Evolutionary conservation across 352 stramenopile genomes (phyloP).

Genomic region (Aphanomyces astaci): DNA sequence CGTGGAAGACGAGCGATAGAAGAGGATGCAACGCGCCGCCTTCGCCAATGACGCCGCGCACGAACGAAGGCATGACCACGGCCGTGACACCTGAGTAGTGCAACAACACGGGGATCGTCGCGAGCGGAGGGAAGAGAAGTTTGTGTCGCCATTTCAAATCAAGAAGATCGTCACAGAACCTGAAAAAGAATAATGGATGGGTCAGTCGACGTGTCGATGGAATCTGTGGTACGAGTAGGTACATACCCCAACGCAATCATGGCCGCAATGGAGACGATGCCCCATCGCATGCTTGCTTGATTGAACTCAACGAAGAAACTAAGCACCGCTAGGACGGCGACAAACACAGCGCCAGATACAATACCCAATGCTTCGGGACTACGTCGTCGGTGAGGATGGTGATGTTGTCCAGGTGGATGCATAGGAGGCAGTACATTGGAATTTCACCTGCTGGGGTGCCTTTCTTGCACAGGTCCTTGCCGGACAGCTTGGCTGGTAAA

Average conservation of each 20-base stretch:
- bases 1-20: conserved; percentile 43
- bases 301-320: conserved; percentile 56
- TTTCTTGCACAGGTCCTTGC: conserved; percentile 91
- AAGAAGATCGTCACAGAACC: conserved; percentile 92
- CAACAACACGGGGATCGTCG: conserved; percentile 93
- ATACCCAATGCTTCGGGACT: conserved; percentile 85
- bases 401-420: not conserved
- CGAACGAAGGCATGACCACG: conserved; percentile 88
- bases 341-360: conserved; percentile 79
- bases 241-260: conserved; percentile 89
- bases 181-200: not conserved
- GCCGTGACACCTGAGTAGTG: conserved; percentile 95
- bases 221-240: not conserved
- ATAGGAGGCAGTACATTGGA: conserved; percentile 49
- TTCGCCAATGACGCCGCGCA: conserved; percentile 64
- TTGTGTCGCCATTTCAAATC: conserved; percentile 96
- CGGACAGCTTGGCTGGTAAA: conserved; percentile 78
- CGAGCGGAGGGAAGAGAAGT: conserved; percentile 93
- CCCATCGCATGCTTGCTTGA: conserved; percentile 72
- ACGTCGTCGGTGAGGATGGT: not conserved
- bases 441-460: conserved; percentile 80
- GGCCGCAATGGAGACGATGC: conserved; percentile 76
- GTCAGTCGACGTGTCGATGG: not conserved
- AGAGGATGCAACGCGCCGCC: conserved; percentile 47
- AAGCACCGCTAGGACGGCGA: conserved; percentile 62